Evolutionary conservation across 805 yeast species (phyloP).

Genomic region (Cyberlindnera japonica): DNA sequence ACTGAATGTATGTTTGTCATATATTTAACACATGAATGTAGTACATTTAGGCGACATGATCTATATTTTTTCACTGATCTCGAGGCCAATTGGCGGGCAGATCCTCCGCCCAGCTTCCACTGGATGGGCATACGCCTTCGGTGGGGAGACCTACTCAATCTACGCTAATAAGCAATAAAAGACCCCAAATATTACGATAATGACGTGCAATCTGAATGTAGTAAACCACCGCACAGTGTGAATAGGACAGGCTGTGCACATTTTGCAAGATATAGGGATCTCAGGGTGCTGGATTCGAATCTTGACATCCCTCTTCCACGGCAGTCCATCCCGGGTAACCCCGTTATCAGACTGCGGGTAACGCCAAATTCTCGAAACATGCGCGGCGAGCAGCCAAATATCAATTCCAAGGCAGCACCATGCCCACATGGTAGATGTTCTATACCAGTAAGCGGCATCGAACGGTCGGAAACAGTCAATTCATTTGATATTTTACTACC

Average conservation of each 20-base stretch:
- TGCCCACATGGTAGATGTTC: not conserved
- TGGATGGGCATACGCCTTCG: too few species aligned
- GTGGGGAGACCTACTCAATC: too few species aligned
- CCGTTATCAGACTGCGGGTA: conserved; percentile 1
- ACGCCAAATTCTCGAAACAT: conserved; percentile 1
- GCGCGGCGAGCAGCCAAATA: not conserved
- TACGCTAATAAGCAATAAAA: too few species aligned
- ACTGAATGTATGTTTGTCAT: conserved; percentile 20
- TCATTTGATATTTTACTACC: not conserved
- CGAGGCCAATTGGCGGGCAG: too few species aligned
- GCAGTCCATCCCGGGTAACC: conserved; percentile 10
- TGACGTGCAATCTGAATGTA: too few species aligned
- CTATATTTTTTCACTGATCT: not conserved
- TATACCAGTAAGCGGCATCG: not conserved
- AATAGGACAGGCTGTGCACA: not conserved
- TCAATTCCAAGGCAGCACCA: not conserved
- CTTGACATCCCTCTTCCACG: too few species aligned
- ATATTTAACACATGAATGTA: conserved; percentile 9
- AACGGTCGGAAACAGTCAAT: not conserved
- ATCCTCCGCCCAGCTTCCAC: too few species aligned
- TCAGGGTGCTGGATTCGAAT: too few species aligned
- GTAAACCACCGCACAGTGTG: not conserved
- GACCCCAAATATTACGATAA: too few species aligned
- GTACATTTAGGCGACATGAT: too few species aligned
- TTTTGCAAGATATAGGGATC: too few species aligned